Evolutionary conservation across 2,329 filamentous ascomycete species (phyloP).

Genomic region (Pestalotiopsis sp.): DNA sequence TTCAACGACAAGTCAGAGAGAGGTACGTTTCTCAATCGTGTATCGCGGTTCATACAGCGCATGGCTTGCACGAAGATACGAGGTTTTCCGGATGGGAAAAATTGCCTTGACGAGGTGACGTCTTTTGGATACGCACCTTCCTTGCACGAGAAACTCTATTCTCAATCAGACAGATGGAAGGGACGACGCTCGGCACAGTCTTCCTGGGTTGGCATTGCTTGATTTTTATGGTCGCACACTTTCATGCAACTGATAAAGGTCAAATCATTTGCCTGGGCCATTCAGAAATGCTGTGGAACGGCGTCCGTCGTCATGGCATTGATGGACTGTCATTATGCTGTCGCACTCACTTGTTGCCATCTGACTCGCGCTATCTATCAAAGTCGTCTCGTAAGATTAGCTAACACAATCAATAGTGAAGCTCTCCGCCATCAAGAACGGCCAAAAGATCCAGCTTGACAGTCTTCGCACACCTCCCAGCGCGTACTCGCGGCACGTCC

Average conservation of each 20-base stretch:
- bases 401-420: conserved; percentile 36
- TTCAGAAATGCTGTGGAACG: neutral
- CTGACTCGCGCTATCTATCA: neutral
- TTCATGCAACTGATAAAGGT: neutral
- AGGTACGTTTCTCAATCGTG: conserved; percentile 29
- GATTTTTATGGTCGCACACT: neutral
- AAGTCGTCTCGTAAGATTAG: neutral
- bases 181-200: neutral
- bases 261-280: neutral
- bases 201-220: neutral
- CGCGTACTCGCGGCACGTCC: conserved; percentile 77
- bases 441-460: conserved; percentile 55
- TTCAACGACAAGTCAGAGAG: conserved; percentile 78
- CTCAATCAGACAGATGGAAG: neutral
- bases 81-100: neutral
- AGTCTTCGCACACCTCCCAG: conserved; percentile 80
- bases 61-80: neutral
- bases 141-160: neutral
- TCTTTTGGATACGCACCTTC: neutral
- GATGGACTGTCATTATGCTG: neutral
- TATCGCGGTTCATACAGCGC: conserved; percentile 20
- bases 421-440: conserved; percentile 54
- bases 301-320: neutral
- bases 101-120: neutral
- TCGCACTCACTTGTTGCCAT: neutral